Evolutionary conservation across 306 rosid species (phyloP), one percentile per base, ranked within the genome.

Genomic region (Fragaria vesca): DNA sequence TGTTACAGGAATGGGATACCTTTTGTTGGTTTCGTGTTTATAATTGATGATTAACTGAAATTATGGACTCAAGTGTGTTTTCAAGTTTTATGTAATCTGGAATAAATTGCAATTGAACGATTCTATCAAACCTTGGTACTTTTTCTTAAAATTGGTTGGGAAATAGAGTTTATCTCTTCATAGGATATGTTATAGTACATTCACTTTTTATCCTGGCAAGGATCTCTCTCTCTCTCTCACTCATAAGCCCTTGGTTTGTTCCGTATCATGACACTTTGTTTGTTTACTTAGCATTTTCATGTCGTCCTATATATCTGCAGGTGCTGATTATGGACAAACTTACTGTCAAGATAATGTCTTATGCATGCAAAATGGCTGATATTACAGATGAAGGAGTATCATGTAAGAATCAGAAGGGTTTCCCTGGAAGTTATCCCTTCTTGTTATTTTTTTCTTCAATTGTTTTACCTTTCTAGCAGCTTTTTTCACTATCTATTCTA

Each of bases 351-450:
- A 88, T 95, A 83, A 93, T 95, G 99, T 95, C 99, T 69, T 88
- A 88, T 86, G 82, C 97, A 9, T 95, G 99, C 88, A 95, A 89
- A 92, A 95, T 95, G 99, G 93, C 97, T 81, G 97, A 95, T 88
- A 88, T 95, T 79, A 95, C 96, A 10, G 93, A 87, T 36, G 97
- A 95, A 95, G 97, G 97, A 32, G 93, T 95, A 85, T 89, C 99
- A 87, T 88, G 99, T 95, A 94, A 90, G 98, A 54, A 85, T 75
- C 80, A 45, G 46, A 40, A 28, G 13, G 69, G 43, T 52, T 50
- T 38, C 71, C 71, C 36, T 69, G 45, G 52, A 50, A 43, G 10
- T 42, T 51, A 0, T 13, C 46, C 24, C 34, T 45, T 75, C 68
- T 51, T 66, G 50, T 58, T 65, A 17, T 66, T 68, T 46, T 66